A percentile compares a stretch with the other conserved stretches of the same genome.
Conservation (phyloP, 495 filamentous ascomycete genomes). For the Neurospora tetraspora region DNA sequence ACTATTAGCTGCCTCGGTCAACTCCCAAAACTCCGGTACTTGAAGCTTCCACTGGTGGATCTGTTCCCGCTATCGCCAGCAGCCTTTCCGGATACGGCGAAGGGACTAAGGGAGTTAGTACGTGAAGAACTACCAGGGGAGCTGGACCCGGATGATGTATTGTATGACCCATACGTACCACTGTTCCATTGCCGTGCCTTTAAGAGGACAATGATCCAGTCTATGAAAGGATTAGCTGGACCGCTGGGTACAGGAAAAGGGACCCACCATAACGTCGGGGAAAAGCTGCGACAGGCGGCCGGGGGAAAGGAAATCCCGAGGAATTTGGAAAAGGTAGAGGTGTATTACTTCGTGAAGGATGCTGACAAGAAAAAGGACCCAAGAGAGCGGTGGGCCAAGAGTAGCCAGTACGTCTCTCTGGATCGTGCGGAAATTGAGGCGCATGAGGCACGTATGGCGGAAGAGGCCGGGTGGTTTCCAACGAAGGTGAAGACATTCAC, state of each 20-base stretch:
- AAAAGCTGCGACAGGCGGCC: background rate
- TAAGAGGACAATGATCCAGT: background rate
- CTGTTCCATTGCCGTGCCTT: background rate
- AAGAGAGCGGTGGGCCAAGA: background rate
- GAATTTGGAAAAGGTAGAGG: background rate
- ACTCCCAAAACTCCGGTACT: background rate
- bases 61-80: background rate
- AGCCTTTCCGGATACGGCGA: background rate
- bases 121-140: rapidly evolving
- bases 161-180: background rate
- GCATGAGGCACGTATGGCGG: background rate
- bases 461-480: background rate
- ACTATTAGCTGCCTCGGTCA: background rate
- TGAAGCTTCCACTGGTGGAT: background rate
- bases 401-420: background rate
- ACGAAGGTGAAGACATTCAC: background rate
- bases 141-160: background rate
- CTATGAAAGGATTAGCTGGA: background rate
- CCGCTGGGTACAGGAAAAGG: background rate
- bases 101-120: background rate
- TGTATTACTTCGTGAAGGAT: background rate
- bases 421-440: background rate
- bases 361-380: background rate
- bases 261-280: background rate
- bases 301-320: background rate